These are phyloP conservation scores for Apiospora arundinis DNA, from an alignment of 2,329 filamentous ascomycete species.

Conservation along the genomic window DNA sequence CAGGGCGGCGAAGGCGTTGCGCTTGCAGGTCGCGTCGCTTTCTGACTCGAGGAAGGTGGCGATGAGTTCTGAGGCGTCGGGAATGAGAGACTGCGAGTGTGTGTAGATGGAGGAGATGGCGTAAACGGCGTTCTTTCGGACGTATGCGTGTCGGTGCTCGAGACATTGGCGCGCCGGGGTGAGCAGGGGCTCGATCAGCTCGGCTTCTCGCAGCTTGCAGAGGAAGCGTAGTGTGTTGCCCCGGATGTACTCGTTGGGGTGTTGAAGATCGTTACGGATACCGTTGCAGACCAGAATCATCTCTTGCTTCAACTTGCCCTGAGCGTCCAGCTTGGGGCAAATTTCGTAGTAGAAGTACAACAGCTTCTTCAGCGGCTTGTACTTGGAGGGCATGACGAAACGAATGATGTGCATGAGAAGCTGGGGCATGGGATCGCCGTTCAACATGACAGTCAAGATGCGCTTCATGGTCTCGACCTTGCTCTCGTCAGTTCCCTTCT, in stretches of 20 bases:
- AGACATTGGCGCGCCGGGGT: constrained; percentile 91
- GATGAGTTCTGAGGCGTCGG: constrained; percentile 92
- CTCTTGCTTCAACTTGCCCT: constrained; percentile 97
- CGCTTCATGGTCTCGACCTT: constrained; percentile 97
- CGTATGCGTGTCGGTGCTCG: constrained; percentile 95
- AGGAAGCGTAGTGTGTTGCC: constrained; percentile 98
- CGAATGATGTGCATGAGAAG: constrained; percentile 99
- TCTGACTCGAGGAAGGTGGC: constrained; percentile 88
- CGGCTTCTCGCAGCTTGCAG: constrained; percentile 92
- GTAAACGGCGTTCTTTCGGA: constrained; percentile 97
- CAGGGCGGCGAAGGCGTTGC: constrained; percentile 94
- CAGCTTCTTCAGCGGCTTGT: constrained; percentile 95
- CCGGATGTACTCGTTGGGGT: constrained; percentile 97
- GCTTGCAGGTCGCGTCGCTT: constrained; percentile 94
- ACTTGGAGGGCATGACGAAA: constrained; percentile 99
- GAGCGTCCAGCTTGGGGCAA: constrained; percentile 91
- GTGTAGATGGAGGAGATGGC: constrained; percentile 91
- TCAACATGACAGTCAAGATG: constrained; percentile 96
- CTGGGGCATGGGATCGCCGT: constrained; percentile 93
- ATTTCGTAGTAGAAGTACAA: constrained; percentile 99
- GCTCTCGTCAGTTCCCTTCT: constrained; percentile 91
- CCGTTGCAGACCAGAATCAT: constrained; percentile 99
- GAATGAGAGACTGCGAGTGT: constrained; percentile 90
- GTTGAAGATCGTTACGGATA: constrained; percentile 95
- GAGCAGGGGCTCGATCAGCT: constrained; percentile 94